Conservation (phyloP, 2,329 filamentous ascomycete genomes). For the Microdochium nivale region DNA sequence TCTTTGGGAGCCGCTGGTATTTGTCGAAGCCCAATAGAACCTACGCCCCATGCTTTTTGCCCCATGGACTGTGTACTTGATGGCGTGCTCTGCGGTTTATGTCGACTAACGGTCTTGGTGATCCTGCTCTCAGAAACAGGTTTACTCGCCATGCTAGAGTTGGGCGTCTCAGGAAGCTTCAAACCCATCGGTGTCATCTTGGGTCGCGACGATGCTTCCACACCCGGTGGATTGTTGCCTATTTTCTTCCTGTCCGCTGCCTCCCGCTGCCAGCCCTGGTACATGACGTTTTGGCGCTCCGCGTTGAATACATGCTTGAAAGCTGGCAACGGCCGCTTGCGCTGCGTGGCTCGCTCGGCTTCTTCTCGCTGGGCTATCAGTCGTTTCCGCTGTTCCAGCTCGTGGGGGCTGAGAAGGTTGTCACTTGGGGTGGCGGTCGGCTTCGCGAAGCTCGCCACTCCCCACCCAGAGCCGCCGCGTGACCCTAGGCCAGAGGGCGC, state of each 20-base stretch:
- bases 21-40: too few species aligned
- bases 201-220: not conserved
- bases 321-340: slow-evolving; percentile 1
- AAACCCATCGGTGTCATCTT: too few species aligned
- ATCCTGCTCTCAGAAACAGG: too few species aligned
- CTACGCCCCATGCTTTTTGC: too few species aligned
- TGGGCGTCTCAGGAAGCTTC: too few species aligned
- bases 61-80: too few species aligned
- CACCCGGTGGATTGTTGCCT: not conserved
- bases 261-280: slow-evolving; percentile 8
- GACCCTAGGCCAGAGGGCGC: not conserved
- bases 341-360: slow-evolving; percentile 2
- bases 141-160: too few species aligned
- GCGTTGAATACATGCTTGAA: slow-evolving; percentile 8
- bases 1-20: too few species aligned
- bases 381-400: slow-evolving; percentile 11
- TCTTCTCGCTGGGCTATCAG: slow-evolving; percentile 10
- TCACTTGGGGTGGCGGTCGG: slow-evolving; percentile 1
- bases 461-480: not conserved
- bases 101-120: too few species aligned
- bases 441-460: not conserved
- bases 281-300: slow-evolving; percentile 8
- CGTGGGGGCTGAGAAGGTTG: slow-evolving; percentile 8
- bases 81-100: too few species aligned
- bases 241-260: slow-evolving; percentile 2